Base-by-base conservation (phyloP, 768 basidiomycete species). In the Boletus subparvulus region DNA sequence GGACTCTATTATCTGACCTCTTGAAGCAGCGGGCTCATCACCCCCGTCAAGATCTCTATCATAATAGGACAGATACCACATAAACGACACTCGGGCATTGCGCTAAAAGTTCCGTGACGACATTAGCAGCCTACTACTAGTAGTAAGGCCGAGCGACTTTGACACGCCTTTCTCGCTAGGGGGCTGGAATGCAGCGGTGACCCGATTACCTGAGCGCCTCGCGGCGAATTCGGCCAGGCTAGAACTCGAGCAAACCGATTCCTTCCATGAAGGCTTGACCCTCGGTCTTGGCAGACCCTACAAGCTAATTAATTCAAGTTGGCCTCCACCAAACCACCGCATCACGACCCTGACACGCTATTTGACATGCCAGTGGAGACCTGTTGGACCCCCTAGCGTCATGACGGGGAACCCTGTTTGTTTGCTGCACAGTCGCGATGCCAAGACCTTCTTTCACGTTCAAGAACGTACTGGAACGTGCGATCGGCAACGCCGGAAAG, bases 191-290 rank as follows among this genome's bases (percentile, higher is more conserved):
- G 24, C 33, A 58, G 24, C 36, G 32, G 36, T 44, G 55, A 57
- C 39, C 21, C 35, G 39, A 16, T 37, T 13, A 24, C 21, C 14
- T 1, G 35, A 42, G 21, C 19, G 35, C 33, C 46, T 39, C 47
- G 56, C 52, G 56, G 37, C 42, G 43, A 14, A 40, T 30, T 61
- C 37, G 42, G 32, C 37, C 43, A 40, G 41, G 47, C 44, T 52
- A 28, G 56, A 59, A 6, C n/a, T 35, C 19, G 39, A 40, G 32
- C 4, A 39, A 43, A 16, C 35, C 0, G 9, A 32, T 59, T 37
- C 4, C 42, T n/a, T 37, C 16, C 21, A 4, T 6, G 21, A 21
- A 28, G 26, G 26, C 26, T 46, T 32, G n/a, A 33, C 33, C n/a
- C 21, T 21, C 46, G 19, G 19, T 33, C 32, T 47, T 21, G 46